Conservation (phyloP, 352 stramenopile genomes). For the Phytophthora fragariaefolia region DNA sequence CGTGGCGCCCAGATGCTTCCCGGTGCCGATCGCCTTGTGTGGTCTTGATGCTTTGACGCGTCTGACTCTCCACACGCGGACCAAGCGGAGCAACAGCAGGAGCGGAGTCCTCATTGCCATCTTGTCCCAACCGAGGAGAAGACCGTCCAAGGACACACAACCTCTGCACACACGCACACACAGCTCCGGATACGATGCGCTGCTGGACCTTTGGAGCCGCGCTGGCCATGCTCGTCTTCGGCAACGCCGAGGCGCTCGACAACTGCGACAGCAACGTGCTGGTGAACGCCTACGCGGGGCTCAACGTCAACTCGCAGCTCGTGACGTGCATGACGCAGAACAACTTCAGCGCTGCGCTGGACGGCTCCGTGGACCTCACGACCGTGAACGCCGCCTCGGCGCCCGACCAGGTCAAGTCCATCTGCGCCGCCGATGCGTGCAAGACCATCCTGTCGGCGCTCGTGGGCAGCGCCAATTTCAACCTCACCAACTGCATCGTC, state of each 20-base stretch:
- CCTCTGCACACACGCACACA: no score
- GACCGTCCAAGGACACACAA: constrained; percentile 26
- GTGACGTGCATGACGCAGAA: constrained; percentile 58
- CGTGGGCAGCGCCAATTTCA: constrained; percentile 55
- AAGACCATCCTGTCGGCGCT: constrained; percentile 52
- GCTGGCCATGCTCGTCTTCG: constrained; percentile 28
- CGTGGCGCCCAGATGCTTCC: constrained; percentile 32
- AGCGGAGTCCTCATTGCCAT: constrained; percentile 39
- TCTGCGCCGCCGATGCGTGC: constrained; percentile 52
- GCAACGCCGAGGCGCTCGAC: constrained; percentile 30
- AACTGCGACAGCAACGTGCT: constrained; percentile 54
- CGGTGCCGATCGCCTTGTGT: constrained; percentile 21
- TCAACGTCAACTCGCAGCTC: constrained; percentile 57
- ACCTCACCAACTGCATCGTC: constrained; percentile 62
- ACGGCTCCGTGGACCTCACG: constrained; percentile 52
- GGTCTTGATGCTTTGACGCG: constrained; percentile 5
- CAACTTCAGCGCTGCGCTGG: constrained; percentile 57
- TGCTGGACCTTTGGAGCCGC: constrained; percentile 26
- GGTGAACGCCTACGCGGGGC: constrained; percentile 52
- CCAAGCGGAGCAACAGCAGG: constrained; percentile 9
- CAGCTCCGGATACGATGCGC: constrained; percentile 19
- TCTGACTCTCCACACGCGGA: constrained; percentile 8
- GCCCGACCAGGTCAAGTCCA: constrained; percentile 44
- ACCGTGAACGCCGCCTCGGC: constrained; percentile 41
- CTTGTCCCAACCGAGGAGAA: constrained; percentile 41